Evolutionary conservation across 371 early-diverging fungal genomes (phyloP).

Genomic region (Haplosporangium sp.): DNA sequence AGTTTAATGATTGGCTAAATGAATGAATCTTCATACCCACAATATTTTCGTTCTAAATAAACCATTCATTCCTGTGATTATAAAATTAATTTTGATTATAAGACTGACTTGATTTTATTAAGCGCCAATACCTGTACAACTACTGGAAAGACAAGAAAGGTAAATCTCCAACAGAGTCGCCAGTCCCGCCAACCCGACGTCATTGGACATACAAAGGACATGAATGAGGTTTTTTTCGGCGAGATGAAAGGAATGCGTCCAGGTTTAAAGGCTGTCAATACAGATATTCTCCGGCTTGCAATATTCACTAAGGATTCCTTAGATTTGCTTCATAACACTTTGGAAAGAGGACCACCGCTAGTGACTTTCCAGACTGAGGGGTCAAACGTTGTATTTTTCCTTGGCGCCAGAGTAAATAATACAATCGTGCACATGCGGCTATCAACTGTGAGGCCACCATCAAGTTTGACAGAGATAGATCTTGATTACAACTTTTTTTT

Average conservation of each 20-base stretch:
- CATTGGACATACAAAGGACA: constrained; percentile 1
- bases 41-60: no score
- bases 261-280: constrained; percentile 1
- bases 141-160: constrained; percentile 12
- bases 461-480: constrained; percentile 16
- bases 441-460: constrained; percentile 12
- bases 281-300: constrained; percentile 20
- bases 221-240: constrained; percentile 13
- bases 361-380: constrained; percentile 19
- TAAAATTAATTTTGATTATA: no score
- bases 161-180: constrained; percentile 10
- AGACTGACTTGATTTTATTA: no score
- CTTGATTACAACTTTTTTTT: constrained; percentile 20
- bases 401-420: constrained; percentile 13
- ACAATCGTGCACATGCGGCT: constrained; percentile 13
- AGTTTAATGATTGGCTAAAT: no score
- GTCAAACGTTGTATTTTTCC: constrained; percentile 15
- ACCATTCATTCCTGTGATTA: no score
- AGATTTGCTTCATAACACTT: constrained; percentile 5
- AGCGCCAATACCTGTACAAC: constrained; percentile 15
- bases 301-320: constrained; percentile 21
- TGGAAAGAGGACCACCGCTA: constrained; percentile 13
- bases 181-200: constrained; percentile 17
- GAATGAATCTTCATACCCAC: no score
- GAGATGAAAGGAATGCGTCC: constrained; percentile 19